Evolutionary conservation across 768 basidiomycete species (phyloP).

Genomic region (Gloeostereum incarnatum): DNA sequence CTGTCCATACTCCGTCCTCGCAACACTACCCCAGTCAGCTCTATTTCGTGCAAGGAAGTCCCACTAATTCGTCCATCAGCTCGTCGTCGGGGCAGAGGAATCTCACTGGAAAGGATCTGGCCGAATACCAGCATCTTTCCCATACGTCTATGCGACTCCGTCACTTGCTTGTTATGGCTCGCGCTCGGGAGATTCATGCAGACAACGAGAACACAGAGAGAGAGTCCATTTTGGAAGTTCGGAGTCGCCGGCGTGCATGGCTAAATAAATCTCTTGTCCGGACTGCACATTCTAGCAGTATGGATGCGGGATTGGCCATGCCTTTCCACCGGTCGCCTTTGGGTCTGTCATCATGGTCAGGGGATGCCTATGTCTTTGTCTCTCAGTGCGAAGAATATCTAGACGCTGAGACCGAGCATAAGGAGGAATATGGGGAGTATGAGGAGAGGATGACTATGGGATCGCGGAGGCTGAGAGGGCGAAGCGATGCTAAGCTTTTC

Average conservation of each 20-base stretch:
- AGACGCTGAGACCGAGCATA: neutral
- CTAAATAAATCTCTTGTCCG: slow-evolving; percentile 38
- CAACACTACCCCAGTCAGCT: slow-evolving; percentile 13
- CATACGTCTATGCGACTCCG: slow-evolving; percentile 26
- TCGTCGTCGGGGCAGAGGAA: neutral
- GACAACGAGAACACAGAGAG: slow-evolving; percentile 29
- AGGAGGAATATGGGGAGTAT: neutral
- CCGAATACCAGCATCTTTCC: slow-evolving; percentile 23
- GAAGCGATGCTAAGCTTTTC: neutral
- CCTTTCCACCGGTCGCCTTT: slow-evolving; percentile 46
- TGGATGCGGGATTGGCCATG: slow-evolving; percentile 36
- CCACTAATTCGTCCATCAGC: slow-evolving; percentile 9
- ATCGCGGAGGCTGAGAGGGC: neutral
- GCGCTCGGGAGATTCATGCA: slow-evolving; percentile 27
- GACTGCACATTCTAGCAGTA: slow-evolving; percentile 6
- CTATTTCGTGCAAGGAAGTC: slow-evolving; percentile 6
- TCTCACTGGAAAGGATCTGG: slow-evolving; percentile 11
- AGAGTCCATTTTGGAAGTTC: slow-evolving; percentile 41
- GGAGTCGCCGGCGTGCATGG: slow-evolving; percentile 61
- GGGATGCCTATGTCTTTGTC: slow-evolving; percentile 23
- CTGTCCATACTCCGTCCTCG: slow-evolving; percentile 36
- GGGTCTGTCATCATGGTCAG: slow-evolving; percentile 25
- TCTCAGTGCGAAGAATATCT: neutral
- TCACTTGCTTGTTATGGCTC: slow-evolving; percentile 30
- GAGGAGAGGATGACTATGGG: neutral